A percentile compares a stretch with the other conserved stretches of the same genome.
These are phyloP conservation scores for Pichia sp. DNA, from an alignment of 1,139 yeast species.

Conservation along the genomic window DNA sequence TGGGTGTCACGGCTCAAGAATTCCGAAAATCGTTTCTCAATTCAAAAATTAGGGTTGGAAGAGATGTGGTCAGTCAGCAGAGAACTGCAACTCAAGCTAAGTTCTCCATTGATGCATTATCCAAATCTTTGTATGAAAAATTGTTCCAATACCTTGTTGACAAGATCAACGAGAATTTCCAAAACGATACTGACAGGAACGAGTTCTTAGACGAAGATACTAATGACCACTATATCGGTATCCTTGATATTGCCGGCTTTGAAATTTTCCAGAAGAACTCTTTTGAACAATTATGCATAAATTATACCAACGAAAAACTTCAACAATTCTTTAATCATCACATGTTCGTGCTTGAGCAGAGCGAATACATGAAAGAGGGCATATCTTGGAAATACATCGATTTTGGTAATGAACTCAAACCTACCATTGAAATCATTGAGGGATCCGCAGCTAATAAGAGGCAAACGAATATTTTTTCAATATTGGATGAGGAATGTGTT, in stretches of 20 bases:
- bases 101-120: constrained; percentile 76
- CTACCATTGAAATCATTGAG: constrained; percentile 90
- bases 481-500: constrained; percentile 91
- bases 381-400: constrained; percentile 96
- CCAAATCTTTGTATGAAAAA: constrained; percentile 82
- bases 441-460: constrained; percentile 33
- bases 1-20: constrained; percentile 52
- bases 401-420: constrained; percentile 94
- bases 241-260: constrained; percentile 95
- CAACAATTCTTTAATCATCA: constrained; percentile 98
- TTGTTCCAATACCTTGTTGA: constrained; percentile 73
- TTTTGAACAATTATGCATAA: constrained; percentile 94
- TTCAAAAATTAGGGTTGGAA: constrained; percentile 90
- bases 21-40: constrained; percentile 56
- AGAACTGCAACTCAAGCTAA: constrained; percentile 76
- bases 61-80: constrained; percentile 76
- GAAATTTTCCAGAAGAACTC: constrained; percentile 90
- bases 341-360: constrained; percentile 94
- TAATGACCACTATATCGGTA: constrained; percentile 68
- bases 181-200: neutral
- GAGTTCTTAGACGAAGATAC: constrained; percentile 12
- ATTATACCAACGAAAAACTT: constrained; percentile 90
- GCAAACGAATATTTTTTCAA: constrained; percentile 71
- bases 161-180: constrained; percentile 65
- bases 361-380: constrained; percentile 87